Evolutionary conservation across 805 yeast genomes (phyloP).

Genomic region (Candida pseudoglaebosa): DNA sequence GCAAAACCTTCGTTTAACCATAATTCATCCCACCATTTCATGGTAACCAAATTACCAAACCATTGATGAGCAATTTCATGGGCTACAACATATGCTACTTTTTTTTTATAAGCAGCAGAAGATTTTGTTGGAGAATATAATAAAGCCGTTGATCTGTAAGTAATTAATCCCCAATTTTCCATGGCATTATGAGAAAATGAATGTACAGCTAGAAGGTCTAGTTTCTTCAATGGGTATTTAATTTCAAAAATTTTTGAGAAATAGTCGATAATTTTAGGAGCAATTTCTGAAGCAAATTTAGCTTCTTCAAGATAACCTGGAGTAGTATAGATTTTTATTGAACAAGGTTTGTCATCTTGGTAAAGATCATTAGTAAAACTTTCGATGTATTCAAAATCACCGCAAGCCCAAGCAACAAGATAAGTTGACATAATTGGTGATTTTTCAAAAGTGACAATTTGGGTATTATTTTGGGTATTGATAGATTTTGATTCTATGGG

Average conservation of each 20-base stretch:
- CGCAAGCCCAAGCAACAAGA: conserved; percentile 56
- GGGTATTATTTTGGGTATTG: conserved; percentile 9
- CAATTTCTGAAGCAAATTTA: conserved; percentile 42
- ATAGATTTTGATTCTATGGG: conserved; percentile 24
- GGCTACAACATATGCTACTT: conserved; percentile 76
- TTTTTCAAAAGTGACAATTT: conserved; percentile 36
- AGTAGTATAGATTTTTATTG: conserved; percentile 50
- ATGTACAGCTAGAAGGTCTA: conserved; percentile 77
- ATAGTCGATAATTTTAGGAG: conserved; percentile 49
- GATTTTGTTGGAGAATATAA: conserved; percentile 44
- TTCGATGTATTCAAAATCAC: conserved; percentile 54
- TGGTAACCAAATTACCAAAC: conserved; percentile 86
- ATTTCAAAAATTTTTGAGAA: conserved; percentile 46
- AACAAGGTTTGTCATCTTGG: conserved; percentile 37
- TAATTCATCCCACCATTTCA: conserved; percentile 92
- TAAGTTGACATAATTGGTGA: conserved; percentile 56
- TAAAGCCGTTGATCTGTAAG: conserved; percentile 57
- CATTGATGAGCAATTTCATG: conserved; percentile 91
- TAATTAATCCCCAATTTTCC: conserved; percentile 86
- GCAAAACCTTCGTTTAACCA: conserved; percentile 93
- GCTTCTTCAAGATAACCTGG: conserved; percentile 48
- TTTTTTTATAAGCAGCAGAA: conserved; percentile 53
- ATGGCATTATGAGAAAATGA: conserved; percentile 81
- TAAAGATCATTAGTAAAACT: conserved; percentile 37
- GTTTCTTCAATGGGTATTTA: conserved; percentile 71